Conservation (phyloP, 2,329 filamentous ascomycete species). For the Aplosporella prunicola region DNA sequence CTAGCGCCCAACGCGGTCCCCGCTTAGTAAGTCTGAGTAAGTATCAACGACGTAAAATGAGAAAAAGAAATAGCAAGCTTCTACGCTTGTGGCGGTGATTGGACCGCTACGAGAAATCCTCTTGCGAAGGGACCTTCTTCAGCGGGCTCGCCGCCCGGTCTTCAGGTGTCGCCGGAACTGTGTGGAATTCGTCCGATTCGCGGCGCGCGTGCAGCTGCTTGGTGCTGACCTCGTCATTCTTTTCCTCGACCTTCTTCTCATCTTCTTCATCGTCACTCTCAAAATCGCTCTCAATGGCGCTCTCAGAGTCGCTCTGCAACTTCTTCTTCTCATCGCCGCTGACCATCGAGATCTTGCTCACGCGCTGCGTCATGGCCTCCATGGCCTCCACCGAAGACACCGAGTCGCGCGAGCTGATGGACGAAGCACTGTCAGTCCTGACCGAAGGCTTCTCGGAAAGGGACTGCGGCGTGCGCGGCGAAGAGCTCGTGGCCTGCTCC, state of each 20-base stretch:
- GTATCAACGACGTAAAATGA: too few species aligned
- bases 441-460: slow-evolving; percentile 7
- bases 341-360: slow-evolving; percentile 2
- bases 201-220: neutral
- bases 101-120: slow-evolving; percentile 4
- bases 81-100: too few species aligned
- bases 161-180: slow-evolving; percentile 27
- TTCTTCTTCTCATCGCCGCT: slow-evolving; percentile 19
- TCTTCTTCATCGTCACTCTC: slow-evolving; percentile 16
- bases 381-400: slow-evolving; percentile 25
- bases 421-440: slow-evolving; percentile 21
- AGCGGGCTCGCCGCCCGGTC: slow-evolving; percentile 14
- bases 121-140: neutral
- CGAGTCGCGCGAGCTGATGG: slow-evolving; percentile 20
- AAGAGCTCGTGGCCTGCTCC: slow-evolving; percentile 17
- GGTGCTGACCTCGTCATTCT: slow-evolving; percentile 12
- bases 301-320: slow-evolving; percentile 20
- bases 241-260: slow-evolving; percentile 19
- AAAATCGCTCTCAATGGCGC: slow-evolving; percentile 14
- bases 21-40: too few species aligned
- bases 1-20: too few species aligned
- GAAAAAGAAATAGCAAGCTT: too few species aligned
- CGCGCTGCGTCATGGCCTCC: slow-evolving; percentile 5
- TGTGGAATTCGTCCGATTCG: slow-evolving; percentile 34
- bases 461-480: slow-evolving; percentile 23